Conservation (phyloP, 345 rosid species). For the Lepidium aucheri region DNA sequence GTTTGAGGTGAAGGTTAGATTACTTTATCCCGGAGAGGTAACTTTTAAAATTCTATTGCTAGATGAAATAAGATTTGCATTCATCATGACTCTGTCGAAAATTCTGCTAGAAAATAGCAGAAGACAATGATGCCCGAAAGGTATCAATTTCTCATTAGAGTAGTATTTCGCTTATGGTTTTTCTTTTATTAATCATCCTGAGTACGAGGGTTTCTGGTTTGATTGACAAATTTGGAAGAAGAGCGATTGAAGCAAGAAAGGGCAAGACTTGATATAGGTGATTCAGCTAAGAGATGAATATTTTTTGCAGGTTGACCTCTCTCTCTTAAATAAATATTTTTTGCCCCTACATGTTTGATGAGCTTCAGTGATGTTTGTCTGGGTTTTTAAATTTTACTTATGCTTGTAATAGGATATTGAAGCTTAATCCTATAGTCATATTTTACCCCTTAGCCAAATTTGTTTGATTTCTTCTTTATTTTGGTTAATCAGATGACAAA, state of each 20-base stretch:
- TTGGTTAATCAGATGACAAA: slow-evolving; percentile 43
- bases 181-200: slow-evolving; percentile 3
- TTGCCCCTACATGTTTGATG: neutral
- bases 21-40: slow-evolving; percentile 20
- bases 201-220: slow-evolving; percentile 5
- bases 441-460: neutral
- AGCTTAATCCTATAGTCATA: no score
- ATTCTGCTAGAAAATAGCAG: slow-evolving; percentile 44
- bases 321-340: neutral
- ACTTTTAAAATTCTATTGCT: neutral
- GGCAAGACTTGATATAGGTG: slow-evolving; percentile 71
- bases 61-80: neutral
- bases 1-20: no score
- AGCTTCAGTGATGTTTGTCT: neutral
- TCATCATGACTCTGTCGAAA: neutral
- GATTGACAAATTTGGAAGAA: slow-evolving; percentile 19
- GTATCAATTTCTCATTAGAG: neutral
- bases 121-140: slow-evolving; percentile 7
- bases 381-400: neutral
- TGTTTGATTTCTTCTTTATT: neutral
- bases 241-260: slow-evolving; percentile 49
- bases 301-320: slow-evolving; percentile 64
- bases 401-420: no score
- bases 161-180: neutral
- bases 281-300: slow-evolving; percentile 97